These are phyloP conservation scores for Termitomyces sp. DNA, from an alignment of 768 basidiomycete genomes.

Conservation along the genomic window DNA sequence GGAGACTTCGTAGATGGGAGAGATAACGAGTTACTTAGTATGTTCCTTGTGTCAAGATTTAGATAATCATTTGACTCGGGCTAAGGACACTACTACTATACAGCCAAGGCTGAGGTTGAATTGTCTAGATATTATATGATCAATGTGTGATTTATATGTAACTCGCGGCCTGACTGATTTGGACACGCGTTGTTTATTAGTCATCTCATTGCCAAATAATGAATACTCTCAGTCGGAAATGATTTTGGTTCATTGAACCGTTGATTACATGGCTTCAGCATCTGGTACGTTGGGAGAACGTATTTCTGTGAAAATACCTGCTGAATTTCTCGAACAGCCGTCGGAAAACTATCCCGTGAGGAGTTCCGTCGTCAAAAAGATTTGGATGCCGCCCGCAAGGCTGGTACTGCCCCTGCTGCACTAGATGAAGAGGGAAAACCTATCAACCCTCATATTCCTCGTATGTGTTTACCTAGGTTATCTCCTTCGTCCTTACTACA, in stretches of 20 bases:
- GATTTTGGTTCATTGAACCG: neutral
- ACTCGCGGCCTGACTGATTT: neutral
- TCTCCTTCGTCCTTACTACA: neutral
- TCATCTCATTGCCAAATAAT: slow-evolving; percentile 6
- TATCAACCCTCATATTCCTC: slow-evolving; percentile 99
- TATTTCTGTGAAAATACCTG: neutral
- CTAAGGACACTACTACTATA: neutral
- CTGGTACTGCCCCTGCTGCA: slow-evolving; percentile 95
- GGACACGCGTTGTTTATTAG: slow-evolving; percentile 1
- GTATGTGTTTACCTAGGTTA: slow-evolving; percentile 41
- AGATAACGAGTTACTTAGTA: slow-evolving; percentile 5
- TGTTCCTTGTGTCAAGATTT: neutral
- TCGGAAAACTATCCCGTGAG: slow-evolving; percentile 88
- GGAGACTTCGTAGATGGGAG: slow-evolving; percentile 25
- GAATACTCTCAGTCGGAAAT: neutral
- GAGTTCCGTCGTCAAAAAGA: slow-evolving; percentile 96
- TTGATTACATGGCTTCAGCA: slow-evolving; percentile 34
- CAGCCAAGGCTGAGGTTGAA: neutral
- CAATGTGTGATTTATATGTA: too few relatives aligned
- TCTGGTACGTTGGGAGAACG: slow-evolving; percentile 27
- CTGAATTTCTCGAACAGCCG: slow-evolving; percentile 28
- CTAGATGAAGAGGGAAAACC: slow-evolving; percentile 92
- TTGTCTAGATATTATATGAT: neutral
- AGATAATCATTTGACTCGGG: neutral
- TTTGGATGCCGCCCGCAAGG: slow-evolving; percentile 96